Percentiles rank a stretch among this genome's conserved stretches.
phyloP scores from a whole-genome alignment of 176 grass and related monocot species.

The Tillandsia leiboldiana region DNA sequence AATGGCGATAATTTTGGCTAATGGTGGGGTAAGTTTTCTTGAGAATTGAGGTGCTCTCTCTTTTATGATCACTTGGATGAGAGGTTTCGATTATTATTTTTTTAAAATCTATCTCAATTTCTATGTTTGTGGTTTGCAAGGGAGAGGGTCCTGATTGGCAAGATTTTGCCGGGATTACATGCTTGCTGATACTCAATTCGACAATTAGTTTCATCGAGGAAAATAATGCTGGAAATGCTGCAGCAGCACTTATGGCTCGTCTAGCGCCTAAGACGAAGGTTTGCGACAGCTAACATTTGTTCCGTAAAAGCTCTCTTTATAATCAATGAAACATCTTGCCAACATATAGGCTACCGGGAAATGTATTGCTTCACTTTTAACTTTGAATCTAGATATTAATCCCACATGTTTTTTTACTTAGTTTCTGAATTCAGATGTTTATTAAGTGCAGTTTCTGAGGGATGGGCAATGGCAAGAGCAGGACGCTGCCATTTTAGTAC shows the following conservation, averaged over 20 bases:
- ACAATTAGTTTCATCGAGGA: slow-evolving; percentile 81
- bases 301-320: neutral
- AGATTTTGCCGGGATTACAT: slow-evolving; percentile 68
- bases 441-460: slow-evolving; percentile 38
- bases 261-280: slow-evolving; percentile 62
- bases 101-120: neutral
- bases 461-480: slow-evolving; percentile 62
- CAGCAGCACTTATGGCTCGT: slow-evolving; percentile 55
- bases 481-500: slow-evolving; percentile 58
- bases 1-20: slow-evolving; percentile 59
- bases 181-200: slow-evolving; percentile 69
- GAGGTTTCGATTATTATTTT: neutral
- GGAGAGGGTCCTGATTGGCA: slow-evolving; percentile 61
- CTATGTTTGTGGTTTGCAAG: slow-evolving; percentile 16
- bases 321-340: neutral
- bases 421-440: neutral
- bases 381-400: neutral
- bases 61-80: neutral
- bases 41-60: neutral
- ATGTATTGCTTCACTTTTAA: neutral
- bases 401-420: too few species aligned
- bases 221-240: slow-evolving; percentile 73
- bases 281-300: neutral
- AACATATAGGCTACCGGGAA: neutral
- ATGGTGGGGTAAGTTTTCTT: slow-evolving; percentile 56